Conservation (phyloP, 2,329 filamentous ascomycete genomes). For the Talaromyces marneffei region DNA sequence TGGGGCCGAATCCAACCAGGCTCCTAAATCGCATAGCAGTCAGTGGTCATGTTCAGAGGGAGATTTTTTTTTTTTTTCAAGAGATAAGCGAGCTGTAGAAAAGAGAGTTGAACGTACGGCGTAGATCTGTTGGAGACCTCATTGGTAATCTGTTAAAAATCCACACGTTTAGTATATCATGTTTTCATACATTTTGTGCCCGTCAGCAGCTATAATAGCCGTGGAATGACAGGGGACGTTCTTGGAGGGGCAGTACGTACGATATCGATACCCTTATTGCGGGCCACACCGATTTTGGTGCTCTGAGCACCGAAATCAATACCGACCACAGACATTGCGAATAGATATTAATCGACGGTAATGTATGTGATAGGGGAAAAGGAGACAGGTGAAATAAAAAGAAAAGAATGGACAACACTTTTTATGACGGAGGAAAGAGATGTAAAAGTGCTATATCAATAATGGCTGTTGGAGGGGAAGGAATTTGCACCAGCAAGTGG, state of each 20-base stretch:
- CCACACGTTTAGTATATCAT: neutral
- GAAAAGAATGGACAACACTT: neutral
- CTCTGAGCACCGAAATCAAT: slow-evolving; percentile 95
- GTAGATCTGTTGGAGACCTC: slow-evolving; percentile 98
- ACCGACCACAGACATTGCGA: slow-evolving; percentile 59
- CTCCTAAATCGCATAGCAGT: slow-evolving; percentile 51
- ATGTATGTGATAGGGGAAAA: slow-evolving; percentile 14
- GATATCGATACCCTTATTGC: slow-evolving; percentile 98
- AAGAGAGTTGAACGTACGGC: slow-evolving; percentile 63
- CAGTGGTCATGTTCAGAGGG: neutral
- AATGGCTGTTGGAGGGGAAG: slow-evolving; percentile 22
- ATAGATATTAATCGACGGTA: slow-evolving; percentile 11
- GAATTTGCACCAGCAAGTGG: slow-evolving; percentile 35
- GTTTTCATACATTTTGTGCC: neutral
- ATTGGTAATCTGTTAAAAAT: slow-evolving; percentile 74
- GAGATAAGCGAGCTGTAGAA: neutral
- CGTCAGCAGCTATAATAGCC: neutral
- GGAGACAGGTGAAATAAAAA: slow-evolving; percentile 10
- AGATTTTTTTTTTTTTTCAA: too few species aligned
- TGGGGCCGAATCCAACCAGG: slow-evolving; percentile 90
- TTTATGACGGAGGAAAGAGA: slow-evolving; percentile 1
- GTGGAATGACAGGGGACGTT: slow-evolving; percentile 14
- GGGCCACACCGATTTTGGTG: slow-evolving; percentile 94
- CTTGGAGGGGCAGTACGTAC: slow-evolving; percentile 55
- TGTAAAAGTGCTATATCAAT: neutral